These are phyloP conservation scores for Claviceps sp. DNA, from an alignment of 2,329 filamentous ascomycete species.

Conservation along the genomic window DNA sequence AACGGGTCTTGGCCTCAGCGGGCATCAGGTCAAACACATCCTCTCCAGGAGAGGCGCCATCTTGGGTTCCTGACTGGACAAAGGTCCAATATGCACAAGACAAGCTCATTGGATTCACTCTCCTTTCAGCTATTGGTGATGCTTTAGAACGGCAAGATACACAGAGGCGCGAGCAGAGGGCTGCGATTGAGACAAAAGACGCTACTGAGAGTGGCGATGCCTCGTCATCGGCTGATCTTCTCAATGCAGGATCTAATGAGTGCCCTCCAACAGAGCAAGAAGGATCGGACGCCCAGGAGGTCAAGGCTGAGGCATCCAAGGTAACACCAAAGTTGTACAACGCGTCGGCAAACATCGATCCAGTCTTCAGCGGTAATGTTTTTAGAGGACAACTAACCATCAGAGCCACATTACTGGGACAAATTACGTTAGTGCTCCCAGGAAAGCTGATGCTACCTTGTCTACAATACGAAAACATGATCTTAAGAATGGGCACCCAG, in stretches of 20 bases:
- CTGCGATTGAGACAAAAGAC: background rate
- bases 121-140: background rate
- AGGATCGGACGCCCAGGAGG: background rate
- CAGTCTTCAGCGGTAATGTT: background rate
- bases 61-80: conserved; percentile 7
- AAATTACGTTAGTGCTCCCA: conserved; percentile 1
- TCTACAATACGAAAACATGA: conserved; percentile 1
- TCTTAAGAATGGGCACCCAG: background rate
- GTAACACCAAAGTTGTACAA: conserved; percentile 2
- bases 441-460: conserved; percentile 3
- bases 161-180: background rate
- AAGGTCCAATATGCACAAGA: conserved; percentile 3
- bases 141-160: background rate
- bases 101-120: conserved; percentile 1
- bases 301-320: background rate
- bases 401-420: background rate
- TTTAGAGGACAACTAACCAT: background rate
- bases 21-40: conserved; percentile 1
- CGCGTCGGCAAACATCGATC: background rate
- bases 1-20: conserved; percentile 3
- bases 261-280: too few species aligned
- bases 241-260: background rate
- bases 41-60: background rate
- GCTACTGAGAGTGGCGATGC: background rate
- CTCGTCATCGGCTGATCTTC: background rate